phyloP scores from a whole-genome alignment of 768 basidiomycete genomes.

The Kwoniella heveanensis region DNA sequence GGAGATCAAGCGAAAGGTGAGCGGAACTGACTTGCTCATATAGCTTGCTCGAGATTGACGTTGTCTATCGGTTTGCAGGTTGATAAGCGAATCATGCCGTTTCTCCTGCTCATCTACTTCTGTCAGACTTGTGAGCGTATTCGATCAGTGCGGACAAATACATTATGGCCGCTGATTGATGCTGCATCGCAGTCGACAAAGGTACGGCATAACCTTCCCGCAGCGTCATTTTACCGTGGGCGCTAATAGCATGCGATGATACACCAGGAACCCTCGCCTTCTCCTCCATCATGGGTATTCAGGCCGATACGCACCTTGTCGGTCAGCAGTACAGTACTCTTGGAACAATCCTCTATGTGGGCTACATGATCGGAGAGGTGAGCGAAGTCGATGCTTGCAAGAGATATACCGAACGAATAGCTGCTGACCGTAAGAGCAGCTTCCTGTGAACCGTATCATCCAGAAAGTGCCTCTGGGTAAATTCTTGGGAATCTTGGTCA shows the following conservation, averaged over 20 bases:
- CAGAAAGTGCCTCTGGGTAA: slow-evolving; percentile 63
- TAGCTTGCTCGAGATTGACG: too few relatives aligned
- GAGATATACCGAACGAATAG: too few relatives aligned
- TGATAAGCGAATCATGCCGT: slow-evolving; percentile 33
- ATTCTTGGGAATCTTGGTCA: slow-evolving; percentile 60
- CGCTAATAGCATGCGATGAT: neutral
- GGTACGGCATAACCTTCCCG: slow-evolving; percentile 17
- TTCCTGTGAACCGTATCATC: slow-evolving; percentile 61
- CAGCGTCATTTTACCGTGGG: neutral
- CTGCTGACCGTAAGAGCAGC: slow-evolving; percentile 48
- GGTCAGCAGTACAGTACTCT: slow-evolving; percentile 63
- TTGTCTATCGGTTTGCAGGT: slow-evolving; percentile 29
- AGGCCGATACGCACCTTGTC: slow-evolving; percentile 58
- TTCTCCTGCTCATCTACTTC: slow-evolving; percentile 42
- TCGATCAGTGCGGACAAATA: neutral
- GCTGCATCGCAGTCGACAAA: slow-evolving; percentile 31
- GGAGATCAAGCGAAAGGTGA: slow-evolving; percentile 35
- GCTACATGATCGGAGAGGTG: slow-evolving; percentile 35
- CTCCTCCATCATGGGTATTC: slow-evolving; percentile 49
- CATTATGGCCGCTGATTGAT: neutral
- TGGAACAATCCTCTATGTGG: slow-evolving; percentile 36
- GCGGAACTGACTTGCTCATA: neutral
- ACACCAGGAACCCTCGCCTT: slow-evolving; percentile 37
- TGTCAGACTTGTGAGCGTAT: slow-evolving; percentile 35
- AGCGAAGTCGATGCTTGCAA: slow-evolving; percentile 11